A percentile compares a stretch with the other conserved stretches of the same genome.
Conservation (phyloP, 176 grass and related monocot genomes). For the Sorghum bicolor region DNA sequence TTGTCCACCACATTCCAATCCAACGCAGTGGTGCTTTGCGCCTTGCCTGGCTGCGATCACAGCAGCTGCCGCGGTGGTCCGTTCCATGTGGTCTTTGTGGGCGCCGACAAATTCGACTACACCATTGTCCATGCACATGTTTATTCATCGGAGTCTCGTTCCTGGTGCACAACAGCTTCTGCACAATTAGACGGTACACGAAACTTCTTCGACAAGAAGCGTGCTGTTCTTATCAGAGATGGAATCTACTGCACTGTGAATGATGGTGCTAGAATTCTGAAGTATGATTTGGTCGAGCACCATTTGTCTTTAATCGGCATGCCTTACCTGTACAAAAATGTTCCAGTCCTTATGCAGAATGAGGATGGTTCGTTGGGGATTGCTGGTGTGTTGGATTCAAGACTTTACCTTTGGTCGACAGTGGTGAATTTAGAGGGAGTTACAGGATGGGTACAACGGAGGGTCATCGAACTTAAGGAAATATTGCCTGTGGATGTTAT, state of each 20-base stretch:
- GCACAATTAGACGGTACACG: not conserved
- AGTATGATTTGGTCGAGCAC: not conserved
- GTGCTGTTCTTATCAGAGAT: not conserved
- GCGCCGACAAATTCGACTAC: not conserved
- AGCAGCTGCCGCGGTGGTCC: not conserved
- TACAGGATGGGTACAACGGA: not conserved
- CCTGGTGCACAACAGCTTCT: not conserved
- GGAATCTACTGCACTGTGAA: not conserved
- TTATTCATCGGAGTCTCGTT: conserved; percentile 4
- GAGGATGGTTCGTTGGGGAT: not conserved
- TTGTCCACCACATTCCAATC: fast-evolving
- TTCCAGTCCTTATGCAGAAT: no score
- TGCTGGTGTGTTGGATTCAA: not conserved
- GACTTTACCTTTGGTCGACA: not conserved
- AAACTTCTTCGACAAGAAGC: no score
- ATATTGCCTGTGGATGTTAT: no score
- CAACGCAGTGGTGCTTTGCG: not conserved
- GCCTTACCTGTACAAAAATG: not conserved
- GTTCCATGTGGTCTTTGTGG: not conserved
- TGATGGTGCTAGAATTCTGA: not conserved
- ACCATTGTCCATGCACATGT: not conserved
- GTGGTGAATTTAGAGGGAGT: no score
- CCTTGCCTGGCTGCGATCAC: not conserved
- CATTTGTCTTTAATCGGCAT: not conserved
- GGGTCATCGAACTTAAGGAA: not conserved